Evolutionary conservation across 345 rosid species (phyloP).

Genomic region (Eucalyptus erythrocorys): DNA sequence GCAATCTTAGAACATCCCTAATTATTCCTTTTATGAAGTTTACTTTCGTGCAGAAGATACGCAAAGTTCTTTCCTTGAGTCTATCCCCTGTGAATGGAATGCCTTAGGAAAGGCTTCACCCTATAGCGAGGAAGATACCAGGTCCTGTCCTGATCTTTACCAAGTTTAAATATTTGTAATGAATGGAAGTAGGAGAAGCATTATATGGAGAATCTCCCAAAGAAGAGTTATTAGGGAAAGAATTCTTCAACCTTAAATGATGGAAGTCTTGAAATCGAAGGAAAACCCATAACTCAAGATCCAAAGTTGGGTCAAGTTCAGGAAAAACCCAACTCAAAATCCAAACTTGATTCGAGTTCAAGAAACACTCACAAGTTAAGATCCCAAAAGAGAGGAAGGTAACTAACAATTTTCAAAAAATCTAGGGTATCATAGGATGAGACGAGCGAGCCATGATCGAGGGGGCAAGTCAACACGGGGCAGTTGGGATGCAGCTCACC

Average conservation of each 20-base stretch:
- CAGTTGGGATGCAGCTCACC: slow-evolving; percentile 5
- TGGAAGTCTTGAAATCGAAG: not conserved
- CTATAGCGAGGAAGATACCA: not conserved
- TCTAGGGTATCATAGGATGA: not conserved
- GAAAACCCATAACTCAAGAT: not conserved
- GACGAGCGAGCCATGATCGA: not conserved
- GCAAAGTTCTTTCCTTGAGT: not conserved
- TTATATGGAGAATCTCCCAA: not conserved
- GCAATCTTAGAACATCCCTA: not conserved
- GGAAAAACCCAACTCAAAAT: not conserved
- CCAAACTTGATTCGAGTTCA: not conserved
- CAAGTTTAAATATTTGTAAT: not conserved
- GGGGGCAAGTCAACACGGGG: not conserved
- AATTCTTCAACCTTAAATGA: not conserved
- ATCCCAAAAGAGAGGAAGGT: not conserved
- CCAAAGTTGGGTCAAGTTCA: not conserved
- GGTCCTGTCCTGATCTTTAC: not conserved
- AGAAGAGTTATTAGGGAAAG: not conserved
- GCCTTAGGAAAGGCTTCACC: not conserved
- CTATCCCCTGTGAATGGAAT: not conserved
- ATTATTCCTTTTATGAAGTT: not conserved
- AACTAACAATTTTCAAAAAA: not conserved
- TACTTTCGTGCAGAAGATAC: not conserved
- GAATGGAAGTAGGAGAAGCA: not conserved
- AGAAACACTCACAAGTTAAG: not conserved